Percentiles rank a stretch among this genome's conserved stretches.
Evolutionary conservation across 805 yeast species (phyloP).

Genomic region (Lipomyces yamanashiensis): DNA sequence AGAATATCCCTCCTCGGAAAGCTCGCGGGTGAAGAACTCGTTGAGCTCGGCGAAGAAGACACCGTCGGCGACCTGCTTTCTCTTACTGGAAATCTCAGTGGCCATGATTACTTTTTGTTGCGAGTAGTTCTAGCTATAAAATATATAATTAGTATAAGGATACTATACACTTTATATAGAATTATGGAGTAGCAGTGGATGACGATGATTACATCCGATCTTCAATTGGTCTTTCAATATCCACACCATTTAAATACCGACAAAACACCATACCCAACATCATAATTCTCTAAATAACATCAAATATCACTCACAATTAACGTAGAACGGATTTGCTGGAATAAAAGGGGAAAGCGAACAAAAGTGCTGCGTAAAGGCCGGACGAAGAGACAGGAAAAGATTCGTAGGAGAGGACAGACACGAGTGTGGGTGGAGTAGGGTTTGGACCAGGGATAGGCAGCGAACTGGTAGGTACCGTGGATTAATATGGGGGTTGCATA

Average conservation of each 20-base stretch:
- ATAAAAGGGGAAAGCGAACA: too few relatives aligned
- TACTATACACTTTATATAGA: background rate
- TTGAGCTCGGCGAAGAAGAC: slow-evolving; percentile 99
- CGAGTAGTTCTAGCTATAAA: background rate
- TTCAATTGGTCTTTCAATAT: background rate
- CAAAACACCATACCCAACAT: too few relatives aligned
- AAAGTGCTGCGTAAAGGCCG: too few relatives aligned
- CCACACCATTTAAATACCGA: too few relatives aligned
- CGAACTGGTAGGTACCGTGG: too few relatives aligned
- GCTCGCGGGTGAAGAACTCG: slow-evolving; percentile 99
- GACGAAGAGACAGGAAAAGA: too few relatives aligned
- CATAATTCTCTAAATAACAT: background rate
- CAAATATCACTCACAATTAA: background rate
- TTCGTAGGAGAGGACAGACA: too few relatives aligned
- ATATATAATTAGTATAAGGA: background rate
- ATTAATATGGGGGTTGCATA: too few relatives aligned
- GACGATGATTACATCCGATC: background rate
- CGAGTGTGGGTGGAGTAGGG: too few relatives aligned
- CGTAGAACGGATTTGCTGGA: background rate
- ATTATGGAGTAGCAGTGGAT: background rate
- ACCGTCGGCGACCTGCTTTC: slow-evolving; percentile 99
- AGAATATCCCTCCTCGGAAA: slow-evolving; percentile 99
- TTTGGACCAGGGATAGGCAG: too few relatives aligned
- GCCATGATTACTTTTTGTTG: slow-evolving; percentile 36
- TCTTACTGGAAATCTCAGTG: slow-evolving; percentile 83